Evolutionary conservation across 306 rosid genomes (phyloP).

Genomic region (Gastrolobium villosum): DNA sequence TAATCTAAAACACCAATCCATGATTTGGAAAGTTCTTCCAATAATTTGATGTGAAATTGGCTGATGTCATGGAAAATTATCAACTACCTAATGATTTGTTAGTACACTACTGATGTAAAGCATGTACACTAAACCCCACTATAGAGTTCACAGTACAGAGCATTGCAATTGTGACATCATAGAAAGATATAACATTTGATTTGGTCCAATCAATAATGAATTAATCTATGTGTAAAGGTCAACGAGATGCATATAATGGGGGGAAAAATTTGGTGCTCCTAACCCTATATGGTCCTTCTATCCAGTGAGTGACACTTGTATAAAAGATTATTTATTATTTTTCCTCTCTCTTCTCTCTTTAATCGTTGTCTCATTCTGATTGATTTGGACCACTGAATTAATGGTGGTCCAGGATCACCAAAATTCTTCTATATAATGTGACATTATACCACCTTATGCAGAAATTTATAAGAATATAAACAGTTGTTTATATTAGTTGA

Average conservation of each 20-base stretch:
- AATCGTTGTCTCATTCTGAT: no score
- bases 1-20: slow-evolving; percentile 36
- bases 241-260: slow-evolving; percentile 43
- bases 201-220: slow-evolving; percentile 38
- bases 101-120: slow-evolving; percentile 33
- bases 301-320: no score
- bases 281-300: no score
- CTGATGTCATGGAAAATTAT: slow-evolving; percentile 54
- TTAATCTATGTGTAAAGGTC: slow-evolving; percentile 43
- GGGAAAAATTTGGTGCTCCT: no score
- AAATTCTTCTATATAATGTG: no score
- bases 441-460: slow-evolving; percentile 25
- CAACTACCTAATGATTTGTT: slow-evolving; percentile 38
- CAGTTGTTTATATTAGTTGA: no score
- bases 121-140: slow-evolving; percentile 56
- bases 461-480: slow-evolving; percentile 26
- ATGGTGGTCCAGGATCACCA: no score
- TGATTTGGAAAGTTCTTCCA: slow-evolving; percentile 46
- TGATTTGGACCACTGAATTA: no score
- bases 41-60: slow-evolving; percentile 53
- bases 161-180: slow-evolving; percentile 49
- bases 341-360: no score
- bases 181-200: slow-evolving; percentile 30
- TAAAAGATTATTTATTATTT: no score
- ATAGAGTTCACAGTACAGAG: slow-evolving; percentile 43